Conservation (phyloP, 306 rosid genomes). For the Cicer pinnatifidum region DNA sequence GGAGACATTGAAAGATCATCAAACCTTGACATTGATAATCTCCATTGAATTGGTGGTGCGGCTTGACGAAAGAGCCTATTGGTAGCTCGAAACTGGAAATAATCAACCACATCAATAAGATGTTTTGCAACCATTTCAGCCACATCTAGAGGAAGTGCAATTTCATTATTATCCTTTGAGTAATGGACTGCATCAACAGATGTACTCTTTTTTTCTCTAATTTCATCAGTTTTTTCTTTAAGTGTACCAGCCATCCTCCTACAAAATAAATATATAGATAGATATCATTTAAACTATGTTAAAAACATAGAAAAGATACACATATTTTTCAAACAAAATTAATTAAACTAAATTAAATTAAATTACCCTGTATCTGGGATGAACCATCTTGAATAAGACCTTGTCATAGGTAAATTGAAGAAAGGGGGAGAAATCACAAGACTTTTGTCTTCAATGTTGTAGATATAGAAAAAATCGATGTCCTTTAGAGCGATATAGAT, state of each 20-base stretch:
- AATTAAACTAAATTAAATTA: neutral
- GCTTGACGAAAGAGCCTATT: neutral
- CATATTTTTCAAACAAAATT: neutral
- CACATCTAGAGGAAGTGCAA: neutral
- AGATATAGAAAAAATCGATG: neutral
- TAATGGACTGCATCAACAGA: too few species aligned
- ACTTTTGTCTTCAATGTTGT: neutral
- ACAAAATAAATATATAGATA: neutral
- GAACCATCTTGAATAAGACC: neutral
- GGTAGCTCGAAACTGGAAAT: constrained; percentile 23
- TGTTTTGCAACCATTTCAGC: neutral
- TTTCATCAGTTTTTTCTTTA: neutral
- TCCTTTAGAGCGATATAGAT: neutral
- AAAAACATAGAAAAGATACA: neutral
- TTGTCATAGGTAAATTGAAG: neutral
- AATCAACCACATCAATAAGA: neutral
- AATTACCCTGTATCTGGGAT: neutral
- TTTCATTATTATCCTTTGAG: neutral
- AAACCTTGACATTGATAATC: constrained; percentile 16
- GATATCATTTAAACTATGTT: neutral
- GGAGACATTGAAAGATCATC: constrained; percentile 12
- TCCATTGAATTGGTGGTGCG: constrained; percentile 2
- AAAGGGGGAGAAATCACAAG: neutral
- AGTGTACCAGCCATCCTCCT: neutral
- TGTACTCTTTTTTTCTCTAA: neutral